These are phyloP conservation scores for Annona squamosa DNA, from an alignment of 164 flowering plant species.

Conservation along the genomic window DNA sequence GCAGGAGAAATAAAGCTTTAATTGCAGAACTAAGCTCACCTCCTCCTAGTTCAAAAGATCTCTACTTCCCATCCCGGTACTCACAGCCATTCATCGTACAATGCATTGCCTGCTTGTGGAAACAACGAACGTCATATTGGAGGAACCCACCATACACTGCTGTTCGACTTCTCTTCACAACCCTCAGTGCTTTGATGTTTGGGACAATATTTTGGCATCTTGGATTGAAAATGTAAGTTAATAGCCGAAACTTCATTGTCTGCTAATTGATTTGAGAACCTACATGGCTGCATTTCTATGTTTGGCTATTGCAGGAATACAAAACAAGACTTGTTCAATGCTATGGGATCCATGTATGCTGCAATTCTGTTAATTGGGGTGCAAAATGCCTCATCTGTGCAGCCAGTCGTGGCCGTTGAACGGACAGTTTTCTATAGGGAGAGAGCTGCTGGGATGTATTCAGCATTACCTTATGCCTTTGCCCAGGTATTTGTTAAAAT, in stretches of 20 bases:
- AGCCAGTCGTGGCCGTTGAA: constrained; percentile 50
- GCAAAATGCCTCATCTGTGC: constrained; percentile 47
- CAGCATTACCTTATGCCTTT: constrained; percentile 43
- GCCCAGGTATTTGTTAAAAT: constrained; percentile 31
- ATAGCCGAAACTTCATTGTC: neutral
- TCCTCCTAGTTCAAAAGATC: constrained; percentile 36
- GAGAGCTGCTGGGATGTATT: constrained; percentile 1
- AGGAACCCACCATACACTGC: constrained; percentile 50
- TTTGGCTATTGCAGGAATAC: constrained; percentile 14
- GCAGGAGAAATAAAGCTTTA: constrained; percentile 48
- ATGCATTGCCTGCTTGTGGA: constrained; percentile 53
- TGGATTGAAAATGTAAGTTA: constrained; percentile 26
- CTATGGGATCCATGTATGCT: constrained; percentile 60
- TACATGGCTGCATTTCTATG: neutral
- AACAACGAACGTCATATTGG: constrained; percentile 48
- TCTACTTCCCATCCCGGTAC: constrained; percentile 34
- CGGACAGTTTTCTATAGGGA: constrained; percentile 32
- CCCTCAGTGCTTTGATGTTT: constrained; percentile 36
- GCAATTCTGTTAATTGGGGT: constrained; percentile 44
- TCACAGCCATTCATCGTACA: constrained; percentile 43
- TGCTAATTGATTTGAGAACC: neutral
- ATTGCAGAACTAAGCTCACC: constrained; percentile 39
- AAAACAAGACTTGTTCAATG: constrained; percentile 38
- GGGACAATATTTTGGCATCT: constrained; percentile 47
- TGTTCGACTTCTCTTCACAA: constrained; percentile 41